A percentile compares a stretch with the other conserved stretches of the same genome.
Evolutionary conservation across 2,329 filamentous ascomycete genomes (phyloP).

Genomic region (Talaromyces islandicus): DNA sequence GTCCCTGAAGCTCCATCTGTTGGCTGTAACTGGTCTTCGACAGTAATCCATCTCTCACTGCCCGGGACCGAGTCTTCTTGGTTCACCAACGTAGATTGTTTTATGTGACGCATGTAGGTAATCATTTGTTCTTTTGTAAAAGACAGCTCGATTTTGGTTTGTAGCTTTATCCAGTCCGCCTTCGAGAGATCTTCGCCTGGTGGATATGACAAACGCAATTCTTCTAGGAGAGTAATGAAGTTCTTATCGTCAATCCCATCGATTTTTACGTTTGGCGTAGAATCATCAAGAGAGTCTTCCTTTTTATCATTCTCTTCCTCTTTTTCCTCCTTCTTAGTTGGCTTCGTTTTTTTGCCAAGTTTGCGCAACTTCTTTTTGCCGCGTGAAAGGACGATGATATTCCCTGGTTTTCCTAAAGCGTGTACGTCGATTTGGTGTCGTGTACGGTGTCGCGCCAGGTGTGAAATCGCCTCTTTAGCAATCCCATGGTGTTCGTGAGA

Average conservation of each 20-base stretch:
- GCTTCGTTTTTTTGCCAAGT: neutral
- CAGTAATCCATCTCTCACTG: neutral
- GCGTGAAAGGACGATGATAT: constrained; percentile 30
- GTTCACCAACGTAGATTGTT: neutral
- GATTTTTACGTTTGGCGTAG: constrained; percentile 13
- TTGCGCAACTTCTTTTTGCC: constrained; percentile 12
- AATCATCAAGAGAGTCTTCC: constrained; percentile 8
- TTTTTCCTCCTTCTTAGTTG: neutral
- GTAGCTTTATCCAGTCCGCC: constrained; percentile 25
- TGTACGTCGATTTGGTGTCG: constrained; percentile 24
- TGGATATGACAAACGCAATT: constrained; percentile 17
- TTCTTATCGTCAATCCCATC: constrained; percentile 11
- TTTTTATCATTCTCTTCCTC: neutral
- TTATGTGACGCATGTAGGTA: constrained; percentile 20
- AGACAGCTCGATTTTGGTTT: constrained; percentile 24
- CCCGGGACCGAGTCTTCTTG: neutral
- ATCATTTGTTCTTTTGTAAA: constrained; percentile 29
- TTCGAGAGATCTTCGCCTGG: constrained; percentile 20
- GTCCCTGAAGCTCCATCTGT: neutral
- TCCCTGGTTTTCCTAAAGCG: constrained; percentile 30
- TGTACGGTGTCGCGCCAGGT: neutral
- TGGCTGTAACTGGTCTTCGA: neutral
- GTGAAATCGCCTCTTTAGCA: neutral
- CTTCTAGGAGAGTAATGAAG: constrained; percentile 22
- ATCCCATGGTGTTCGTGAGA: neutral